phyloP scores from a whole-genome alignment of 139 green algal genomes.

The Micractinium sp. region DNA sequence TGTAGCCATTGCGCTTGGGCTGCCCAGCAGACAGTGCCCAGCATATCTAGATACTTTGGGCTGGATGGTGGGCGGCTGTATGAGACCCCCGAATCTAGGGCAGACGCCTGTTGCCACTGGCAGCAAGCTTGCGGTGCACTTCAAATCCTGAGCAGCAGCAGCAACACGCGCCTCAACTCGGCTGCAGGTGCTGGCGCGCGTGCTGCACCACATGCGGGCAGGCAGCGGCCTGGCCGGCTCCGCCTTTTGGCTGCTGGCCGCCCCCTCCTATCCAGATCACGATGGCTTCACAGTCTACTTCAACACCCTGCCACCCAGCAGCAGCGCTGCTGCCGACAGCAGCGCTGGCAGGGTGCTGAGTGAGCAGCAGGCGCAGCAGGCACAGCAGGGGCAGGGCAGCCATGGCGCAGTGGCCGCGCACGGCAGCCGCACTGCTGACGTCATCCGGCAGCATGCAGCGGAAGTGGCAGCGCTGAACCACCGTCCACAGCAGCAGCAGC shows the following conservation, averaged over 20 bases:
- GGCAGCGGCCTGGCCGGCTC: conserved; percentile 34
- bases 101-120: too few relatives aligned
- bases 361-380: not conserved
- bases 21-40: too few relatives aligned
- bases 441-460: conserved; percentile 32
- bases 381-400: not conserved
- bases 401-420: too few relatives aligned
- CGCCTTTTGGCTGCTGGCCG: conserved; percentile 62
- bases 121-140: too few relatives aligned
- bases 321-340: not conserved
- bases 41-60: too few relatives aligned
- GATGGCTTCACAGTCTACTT: conserved; percentile 73
- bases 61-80: too few relatives aligned
- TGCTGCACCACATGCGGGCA: conserved; percentile 30
- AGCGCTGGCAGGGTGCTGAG: conserved; percentile 35
- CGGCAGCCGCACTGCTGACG: not conserved
- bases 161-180: too few relatives aligned
- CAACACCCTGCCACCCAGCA: not conserved
- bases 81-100: too few relatives aligned
- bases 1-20: not conserved
- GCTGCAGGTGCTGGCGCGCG: conserved; percentile 12
- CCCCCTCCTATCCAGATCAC: conserved; percentile 65
- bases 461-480: conserved; percentile 21
- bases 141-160: too few relatives aligned
- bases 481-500: not conserved